Evolutionary conservation across 2,329 filamentous ascomycete genomes (phyloP).

Genomic region (Helotiales sp.): DNA sequence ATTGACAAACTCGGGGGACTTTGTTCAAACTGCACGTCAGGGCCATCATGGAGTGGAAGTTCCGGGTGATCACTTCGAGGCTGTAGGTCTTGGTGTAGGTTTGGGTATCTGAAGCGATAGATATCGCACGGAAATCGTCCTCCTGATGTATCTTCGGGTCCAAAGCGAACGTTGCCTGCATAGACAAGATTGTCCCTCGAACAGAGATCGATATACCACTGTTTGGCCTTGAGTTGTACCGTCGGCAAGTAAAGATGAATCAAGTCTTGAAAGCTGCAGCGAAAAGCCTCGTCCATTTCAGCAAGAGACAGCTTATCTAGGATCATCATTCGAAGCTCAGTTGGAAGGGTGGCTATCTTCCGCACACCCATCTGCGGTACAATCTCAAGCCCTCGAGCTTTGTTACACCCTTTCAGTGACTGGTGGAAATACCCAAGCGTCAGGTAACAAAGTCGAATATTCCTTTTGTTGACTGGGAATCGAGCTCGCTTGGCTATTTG

Average conservation of each 20-base stretch:
- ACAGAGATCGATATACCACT: background rate
- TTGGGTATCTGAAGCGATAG: background rate
- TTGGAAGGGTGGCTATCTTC: background rate
- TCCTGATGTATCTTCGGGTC: background rate
- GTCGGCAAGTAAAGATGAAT: background rate
- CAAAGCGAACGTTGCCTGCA: background rate
- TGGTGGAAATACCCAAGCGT: background rate
- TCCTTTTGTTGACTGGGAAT: background rate
- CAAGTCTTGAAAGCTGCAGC: background rate
- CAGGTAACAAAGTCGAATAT: background rate
- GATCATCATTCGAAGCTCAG: background rate
- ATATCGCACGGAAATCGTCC: background rate
- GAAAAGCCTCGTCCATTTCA: background rate
- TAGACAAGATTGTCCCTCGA: background rate
- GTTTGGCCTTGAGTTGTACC: background rate
- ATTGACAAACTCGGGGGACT: background rate
- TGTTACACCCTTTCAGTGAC: background rate
- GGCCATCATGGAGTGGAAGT: background rate
- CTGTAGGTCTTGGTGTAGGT: background rate
- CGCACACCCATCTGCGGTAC: background rate
- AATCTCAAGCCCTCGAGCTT: background rate
- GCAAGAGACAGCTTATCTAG: background rate
- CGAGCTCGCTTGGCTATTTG: background rate
- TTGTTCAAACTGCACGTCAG: background rate
- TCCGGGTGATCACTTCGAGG: background rate